phyloP scores from a whole-genome alignment of 305 asterid genomes.

The Solanum aculeatissimum region DNA sequence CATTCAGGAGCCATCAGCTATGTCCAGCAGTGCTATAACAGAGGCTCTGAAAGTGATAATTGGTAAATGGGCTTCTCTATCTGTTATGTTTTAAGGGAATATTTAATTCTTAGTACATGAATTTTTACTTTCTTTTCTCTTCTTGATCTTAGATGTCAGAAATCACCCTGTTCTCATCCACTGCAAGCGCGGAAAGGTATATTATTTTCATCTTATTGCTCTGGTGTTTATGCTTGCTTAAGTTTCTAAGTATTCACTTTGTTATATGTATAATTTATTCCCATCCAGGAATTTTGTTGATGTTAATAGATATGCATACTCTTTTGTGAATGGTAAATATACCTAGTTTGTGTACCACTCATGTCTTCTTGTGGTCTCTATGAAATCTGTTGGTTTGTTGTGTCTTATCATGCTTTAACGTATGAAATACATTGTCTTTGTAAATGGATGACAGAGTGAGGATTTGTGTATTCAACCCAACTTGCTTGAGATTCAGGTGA shows the following conservation, averaged over 20 bases:
- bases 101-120: neutral
- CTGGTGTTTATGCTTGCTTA: neutral
- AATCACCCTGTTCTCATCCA: constrained; percentile 41
- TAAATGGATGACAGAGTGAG: neutral
- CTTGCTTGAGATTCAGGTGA: neutral
- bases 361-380: neutral
- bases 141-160: constrained; percentile 25
- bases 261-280: neutral
- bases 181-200: constrained; percentile 41
- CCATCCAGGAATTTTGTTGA: neutral
- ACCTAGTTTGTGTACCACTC: neutral
- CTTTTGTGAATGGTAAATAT: neutral
- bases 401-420: neutral
- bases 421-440: neutral
- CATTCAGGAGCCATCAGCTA: constrained; percentile 27
- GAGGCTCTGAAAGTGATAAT: constrained; percentile 31
- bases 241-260: neutral
- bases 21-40: constrained; percentile 19
- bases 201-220: neutral
- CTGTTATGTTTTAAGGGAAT: neutral
- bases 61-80: constrained; percentile 3
- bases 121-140: neutral
- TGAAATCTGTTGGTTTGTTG: neutral
- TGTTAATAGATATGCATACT: neutral
- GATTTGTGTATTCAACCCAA: neutral